Conservation (phyloP, 495 filamentous ascomycete genomes). For the Xylaria longipes region DNA sequence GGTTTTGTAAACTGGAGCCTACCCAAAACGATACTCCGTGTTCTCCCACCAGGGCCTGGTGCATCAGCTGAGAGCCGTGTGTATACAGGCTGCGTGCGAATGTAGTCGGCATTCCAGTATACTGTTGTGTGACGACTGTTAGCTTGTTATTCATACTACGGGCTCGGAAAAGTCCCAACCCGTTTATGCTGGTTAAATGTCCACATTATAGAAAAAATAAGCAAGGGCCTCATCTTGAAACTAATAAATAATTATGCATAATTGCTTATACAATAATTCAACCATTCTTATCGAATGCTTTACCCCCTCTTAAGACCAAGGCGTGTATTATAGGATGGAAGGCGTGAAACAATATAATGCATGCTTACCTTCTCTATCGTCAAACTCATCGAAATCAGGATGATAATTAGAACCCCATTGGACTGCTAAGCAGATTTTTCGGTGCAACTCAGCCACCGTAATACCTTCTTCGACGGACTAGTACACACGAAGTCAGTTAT, state of each 20-base stretch:
- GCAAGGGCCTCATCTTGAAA: not conserved
- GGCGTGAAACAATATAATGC: not conserved
- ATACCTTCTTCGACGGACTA: not conserved
- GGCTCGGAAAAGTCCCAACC: not conserved
- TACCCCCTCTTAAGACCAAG: no score
- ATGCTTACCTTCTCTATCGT: not conserved
- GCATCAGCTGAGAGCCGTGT: not conserved
- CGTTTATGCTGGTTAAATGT: not conserved
- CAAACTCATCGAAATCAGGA: not conserved
- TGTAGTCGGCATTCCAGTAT: not conserved
- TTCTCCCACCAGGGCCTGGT: not conserved
- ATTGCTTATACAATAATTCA: not conserved
- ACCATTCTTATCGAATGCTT: not conserved
- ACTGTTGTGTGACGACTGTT: not conserved
- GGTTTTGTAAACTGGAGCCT: no score
- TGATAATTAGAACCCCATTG: not conserved
- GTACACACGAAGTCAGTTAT: not conserved
- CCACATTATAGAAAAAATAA: not conserved
- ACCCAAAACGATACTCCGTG: conserved; percentile 3
- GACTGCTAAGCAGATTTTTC: not conserved
- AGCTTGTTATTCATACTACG: not conserved
- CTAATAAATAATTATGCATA: not conserved
- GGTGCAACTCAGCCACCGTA: not conserved
- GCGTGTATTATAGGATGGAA: not conserved
- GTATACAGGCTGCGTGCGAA: conserved; percentile 3